Evolutionary conservation across 805 yeast genomes (phyloP), one percentile per base, ranked within the genome.

Genomic region (Maudiozyma bulderi): DNA sequence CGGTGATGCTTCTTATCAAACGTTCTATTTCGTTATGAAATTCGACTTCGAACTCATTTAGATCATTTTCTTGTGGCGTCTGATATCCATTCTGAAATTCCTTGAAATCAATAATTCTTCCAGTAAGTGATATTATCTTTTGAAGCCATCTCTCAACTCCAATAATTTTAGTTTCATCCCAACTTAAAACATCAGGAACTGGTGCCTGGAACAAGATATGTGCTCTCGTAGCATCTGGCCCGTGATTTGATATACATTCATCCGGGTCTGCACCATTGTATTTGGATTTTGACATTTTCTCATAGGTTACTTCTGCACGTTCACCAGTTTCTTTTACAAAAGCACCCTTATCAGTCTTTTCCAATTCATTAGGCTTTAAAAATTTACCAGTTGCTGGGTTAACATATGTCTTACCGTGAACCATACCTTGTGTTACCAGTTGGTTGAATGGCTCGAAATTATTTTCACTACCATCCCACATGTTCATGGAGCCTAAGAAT

Each of bases 211-310:
- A 93, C 11, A 93, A 66, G 51, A 93, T 80, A 61, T 91, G 96
- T 0, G 98, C 98, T 52, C 98, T 76, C 0, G 91, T 86, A 0
- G 96, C 89, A 70, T 93, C 99, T 1, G 96, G 88, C 3, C 99
- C 98, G 64, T 87, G 86, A 37, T 69, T 72, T 9, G 59, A 61
- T 30, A 93, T 89, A 56, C 91, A 86, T 51, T 75, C 77, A 0
- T 73, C 77, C 0, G 98, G 98, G 60, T 91, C 95, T 2, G 86
- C 95, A 13, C 99, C 99, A 60, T 93, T 93, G 61, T 81, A 82
- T 61, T 93, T 93, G 0, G 97, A 90, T 66, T 93, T 93, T 1
- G 97, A 90, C 99, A 93, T 93, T 61, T 93, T 93, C 61, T 93
- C 98, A 61, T 65, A 88, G 0, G 86, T 69, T 1, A 86, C 63